A percentile compares a stretch with the other conserved stretches of the same genome.
Evolutionary conservation across 345 rosid genomes (phyloP).

Genomic region (Populus davidiana): DNA sequence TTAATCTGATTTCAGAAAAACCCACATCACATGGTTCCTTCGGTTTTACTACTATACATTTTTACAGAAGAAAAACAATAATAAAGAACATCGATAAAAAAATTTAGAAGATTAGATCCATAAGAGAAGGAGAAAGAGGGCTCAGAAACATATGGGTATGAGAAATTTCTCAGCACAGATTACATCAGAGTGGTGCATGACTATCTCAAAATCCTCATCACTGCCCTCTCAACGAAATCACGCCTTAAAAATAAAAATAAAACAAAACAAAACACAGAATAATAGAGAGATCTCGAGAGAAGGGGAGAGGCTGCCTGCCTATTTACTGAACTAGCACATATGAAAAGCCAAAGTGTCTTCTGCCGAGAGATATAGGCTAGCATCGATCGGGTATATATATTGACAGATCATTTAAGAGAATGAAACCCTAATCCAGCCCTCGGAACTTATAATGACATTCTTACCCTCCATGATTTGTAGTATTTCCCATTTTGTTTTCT

Average conservation of each 20-base stretch:
- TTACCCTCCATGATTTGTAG: not conserved
- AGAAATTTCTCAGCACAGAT: slow-evolving; percentile 48
- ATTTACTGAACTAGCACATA: not conserved
- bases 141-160: slow-evolving; percentile 54
- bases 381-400: not conserved
- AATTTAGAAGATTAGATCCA: not conserved
- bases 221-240: slow-evolving; percentile 19
- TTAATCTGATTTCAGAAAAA: slow-evolving; percentile 4
- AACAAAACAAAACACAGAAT: too few relatives aligned
- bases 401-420: not conserved
- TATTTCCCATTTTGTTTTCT: too few relatives aligned
- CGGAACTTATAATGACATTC: not conserved
- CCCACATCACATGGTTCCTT: slow-evolving; percentile 41
- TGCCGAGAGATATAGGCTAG: too few relatives aligned
- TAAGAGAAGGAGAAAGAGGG: not conserved
- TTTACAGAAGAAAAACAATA: not conserved
- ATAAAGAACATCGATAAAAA: too few relatives aligned
- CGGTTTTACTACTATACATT: too few relatives aligned
- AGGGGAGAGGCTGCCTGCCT: too few relatives aligned
- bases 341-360: too few relatives aligned
- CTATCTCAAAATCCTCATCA: slow-evolving; percentile 46
- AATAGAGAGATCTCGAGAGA: too few relatives aligned
- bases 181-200: slow-evolving; percentile 65
- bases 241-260: too few relatives aligned
- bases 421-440: not conserved